Percentiles rank a stretch among this genome's conserved stretches.
Evolutionary conservation across 805 yeast genomes (phyloP).

Genomic region (Saccharomycopsis oosterbeekiorum): DNA sequence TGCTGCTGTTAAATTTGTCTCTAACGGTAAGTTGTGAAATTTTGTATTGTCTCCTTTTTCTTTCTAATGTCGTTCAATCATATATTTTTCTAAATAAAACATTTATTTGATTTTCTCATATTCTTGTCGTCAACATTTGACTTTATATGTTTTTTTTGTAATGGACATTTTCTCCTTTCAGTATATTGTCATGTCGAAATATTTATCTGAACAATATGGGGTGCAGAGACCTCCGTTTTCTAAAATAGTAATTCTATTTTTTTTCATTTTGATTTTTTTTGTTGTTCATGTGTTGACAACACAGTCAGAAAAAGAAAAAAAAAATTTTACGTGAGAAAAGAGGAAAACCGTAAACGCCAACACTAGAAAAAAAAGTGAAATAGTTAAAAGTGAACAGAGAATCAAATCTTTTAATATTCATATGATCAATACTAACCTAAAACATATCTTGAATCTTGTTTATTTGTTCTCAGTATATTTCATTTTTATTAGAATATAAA

Average conservation of each 20-base stretch:
- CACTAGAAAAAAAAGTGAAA: neutral
- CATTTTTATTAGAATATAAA: neutral
- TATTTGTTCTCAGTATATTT: neutral
- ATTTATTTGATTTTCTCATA: neutral
- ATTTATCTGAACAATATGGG: neutral
- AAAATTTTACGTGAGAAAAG: neutral
- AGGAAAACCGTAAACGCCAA: neutral
- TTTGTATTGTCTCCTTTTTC: neutral
- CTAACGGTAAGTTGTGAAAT: conserved; percentile 5
- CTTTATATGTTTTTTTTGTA: neutral
- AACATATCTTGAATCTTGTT: neutral
- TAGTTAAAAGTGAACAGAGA: neutral
- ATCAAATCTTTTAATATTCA: neutral
- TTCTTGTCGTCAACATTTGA: neutral
- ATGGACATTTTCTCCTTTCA: too few relatives aligned
- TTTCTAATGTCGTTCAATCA: neutral
- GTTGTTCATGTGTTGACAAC: neutral
- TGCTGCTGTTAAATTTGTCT: conserved; percentile 64
- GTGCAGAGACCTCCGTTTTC: neutral
- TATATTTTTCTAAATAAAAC: neutral
- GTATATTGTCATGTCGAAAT: neutral
- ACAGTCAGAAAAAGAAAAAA: neutral
- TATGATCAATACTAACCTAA: neutral
- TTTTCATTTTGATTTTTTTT: neutral
- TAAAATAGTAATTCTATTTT: neutral